Conservation (phyloP, 768 basidiomycete species). For the Kwoniella sp. region DNA sequence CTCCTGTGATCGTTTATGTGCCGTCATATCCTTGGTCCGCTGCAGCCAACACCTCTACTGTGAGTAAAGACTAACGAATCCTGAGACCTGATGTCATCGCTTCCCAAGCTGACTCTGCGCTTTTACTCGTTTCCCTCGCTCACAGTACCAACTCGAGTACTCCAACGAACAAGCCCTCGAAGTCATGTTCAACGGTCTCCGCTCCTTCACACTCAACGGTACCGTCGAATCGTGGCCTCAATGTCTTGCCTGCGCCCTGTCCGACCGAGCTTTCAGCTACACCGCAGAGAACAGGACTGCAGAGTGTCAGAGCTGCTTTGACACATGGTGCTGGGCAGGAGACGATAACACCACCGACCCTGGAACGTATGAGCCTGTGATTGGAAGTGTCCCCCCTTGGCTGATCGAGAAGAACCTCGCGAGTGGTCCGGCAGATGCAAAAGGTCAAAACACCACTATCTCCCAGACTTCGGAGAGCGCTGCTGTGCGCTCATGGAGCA, state of each 20-base stretch:
- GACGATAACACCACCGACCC: conserved; percentile 47
- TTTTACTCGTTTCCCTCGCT: not conserved
- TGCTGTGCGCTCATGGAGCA: not conserved
- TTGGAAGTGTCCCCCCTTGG: conserved; percentile 42
- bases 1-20: conserved; percentile 71
- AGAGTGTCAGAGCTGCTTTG: conserved; percentile 52
- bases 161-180: conserved; percentile 61
- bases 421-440: conserved; percentile 7
- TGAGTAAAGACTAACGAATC: conserved; percentile 18
- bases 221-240: conserved; percentile 64
- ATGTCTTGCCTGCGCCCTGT: conserved; percentile 72
- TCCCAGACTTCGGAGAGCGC: not conserved
- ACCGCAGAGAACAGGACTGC: conserved; percentile 37
- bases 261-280: conserved; percentile 59
- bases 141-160: conserved; percentile 64
- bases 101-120: conserved; percentile 1
- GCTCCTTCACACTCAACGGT: conserved; percentile 59
- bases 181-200: conserved; percentile 68
- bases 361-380: conserved; percentile 42
- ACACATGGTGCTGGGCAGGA: conserved; percentile 54
- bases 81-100: too few species aligned
- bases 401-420: conserved; percentile 27
- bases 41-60: conserved; percentile 49
- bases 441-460: conserved; percentile 9
- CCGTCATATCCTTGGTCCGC: conserved; percentile 66